Evolutionary conservation across 139 green algal species (phyloP), one percentile per base, ranked within the genome.

Genomic region (Trebouxia sp.): DNA sequence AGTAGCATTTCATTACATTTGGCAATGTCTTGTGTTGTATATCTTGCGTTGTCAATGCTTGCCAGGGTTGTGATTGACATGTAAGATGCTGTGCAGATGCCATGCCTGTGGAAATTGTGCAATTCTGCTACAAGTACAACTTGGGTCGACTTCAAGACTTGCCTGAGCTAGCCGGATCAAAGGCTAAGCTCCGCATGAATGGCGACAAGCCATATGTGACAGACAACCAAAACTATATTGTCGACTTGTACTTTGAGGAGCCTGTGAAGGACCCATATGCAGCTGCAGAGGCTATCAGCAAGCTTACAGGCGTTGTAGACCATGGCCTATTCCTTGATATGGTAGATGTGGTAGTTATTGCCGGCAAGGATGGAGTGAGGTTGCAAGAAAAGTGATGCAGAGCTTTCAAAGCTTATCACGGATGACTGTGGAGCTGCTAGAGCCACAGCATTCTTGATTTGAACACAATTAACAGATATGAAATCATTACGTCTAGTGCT

Each of bases 181-280:
- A 91, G 28, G 96, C 96, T 65, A 95, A 96, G 88, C 89, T 98
- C 41, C 92, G 95, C 82, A 96, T 97, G 92, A 89, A 97, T 24
- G 95, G 94, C 51, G 97, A 97, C 86, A 94, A 97, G 85, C 90
- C 92, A 3, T 99, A 98, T 74, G 95, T 99, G 20, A 99, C 97
- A 7, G 97, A 99, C 89, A 99, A 99, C 92, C 83, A 70, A 83
- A 99, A 99, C 93, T 99, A 97, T 91, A 99, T 99, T 56, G 94
- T 99, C 3, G 97, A 99, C 88, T 91, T 99, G 26, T 98, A 99
- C 92, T 99, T 99, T 80, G 66, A 96, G 69, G 42, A 76, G 35
- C 22, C 92, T 41, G 93, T 96, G 85, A 90, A 90, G 75, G 92
- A 97, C 77, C 45, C 85, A 7, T 74, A 92, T 10, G 93, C 91